Conservation (phyloP, 257 asterid genomes). For the Verbascum thapsus region DNA sequence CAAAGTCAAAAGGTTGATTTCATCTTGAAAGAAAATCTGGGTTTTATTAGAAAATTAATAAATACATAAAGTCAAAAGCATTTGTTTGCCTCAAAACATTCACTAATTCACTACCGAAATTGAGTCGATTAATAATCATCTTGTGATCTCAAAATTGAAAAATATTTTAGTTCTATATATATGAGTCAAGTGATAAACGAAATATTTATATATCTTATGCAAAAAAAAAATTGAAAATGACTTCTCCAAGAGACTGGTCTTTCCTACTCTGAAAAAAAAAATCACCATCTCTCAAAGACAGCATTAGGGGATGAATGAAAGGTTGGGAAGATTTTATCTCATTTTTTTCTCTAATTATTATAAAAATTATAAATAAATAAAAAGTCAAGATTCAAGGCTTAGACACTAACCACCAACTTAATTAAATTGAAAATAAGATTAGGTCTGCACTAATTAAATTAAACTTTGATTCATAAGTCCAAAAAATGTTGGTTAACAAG, state of each 20-base stretch:
- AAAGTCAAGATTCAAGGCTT: constrained; percentile 18
- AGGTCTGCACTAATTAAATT: constrained; percentile 25
- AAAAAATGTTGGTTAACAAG: constrained; percentile 31
- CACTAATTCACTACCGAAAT: not conserved
- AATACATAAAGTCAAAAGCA: constrained; percentile 31
- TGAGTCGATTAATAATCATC: too few species aligned
- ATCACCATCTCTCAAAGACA: too few species aligned
- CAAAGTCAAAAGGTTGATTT: constrained; percentile 47
- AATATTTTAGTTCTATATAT: too few species aligned
- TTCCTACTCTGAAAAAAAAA: too few species aligned
- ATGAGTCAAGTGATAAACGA: too few species aligned
- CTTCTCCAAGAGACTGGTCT: too few species aligned
- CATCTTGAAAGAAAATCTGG: not conserved
- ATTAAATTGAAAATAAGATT: constrained; percentile 12
- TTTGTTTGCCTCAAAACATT: constrained; percentile 12
- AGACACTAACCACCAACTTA: not conserved
- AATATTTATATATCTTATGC: too few species aligned
- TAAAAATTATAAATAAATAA: too few species aligned
- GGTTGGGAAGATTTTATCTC: constrained; percentile 14
- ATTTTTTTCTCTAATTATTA: not conserved
- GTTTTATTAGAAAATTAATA: not conserved
- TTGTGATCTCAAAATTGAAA: too few species aligned
- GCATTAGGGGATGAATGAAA: too few species aligned
- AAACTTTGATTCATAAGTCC: constrained; percentile 24
- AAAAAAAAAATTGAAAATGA: too few species aligned